Conservation (phyloP, 2,329 filamentous ascomycete species). For the Aureobasidium sp. region DNA sequence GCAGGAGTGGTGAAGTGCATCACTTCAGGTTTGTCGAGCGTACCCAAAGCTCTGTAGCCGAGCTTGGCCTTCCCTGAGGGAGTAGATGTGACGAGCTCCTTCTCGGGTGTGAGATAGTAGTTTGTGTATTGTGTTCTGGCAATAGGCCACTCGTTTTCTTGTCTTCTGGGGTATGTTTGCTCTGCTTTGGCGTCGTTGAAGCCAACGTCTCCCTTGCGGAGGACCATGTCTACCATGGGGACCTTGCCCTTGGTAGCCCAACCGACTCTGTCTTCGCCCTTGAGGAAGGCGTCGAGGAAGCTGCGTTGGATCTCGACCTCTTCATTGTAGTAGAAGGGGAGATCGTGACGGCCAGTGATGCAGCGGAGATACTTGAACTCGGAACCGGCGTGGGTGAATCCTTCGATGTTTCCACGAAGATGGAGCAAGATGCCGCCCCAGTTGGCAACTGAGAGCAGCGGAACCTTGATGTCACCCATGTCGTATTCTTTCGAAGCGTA, state of each 20-base stretch:
- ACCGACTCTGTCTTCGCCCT: slow-evolving; percentile 52
- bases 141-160: slow-evolving; percentile 58
- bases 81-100: slow-evolving; percentile 32
- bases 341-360: slow-evolving; percentile 59
- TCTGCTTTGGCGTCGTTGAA: slow-evolving; percentile 53
- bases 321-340: slow-evolving; percentile 62
- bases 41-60: slow-evolving; percentile 51
- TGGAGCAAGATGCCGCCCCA: slow-evolving; percentile 64
- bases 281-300: slow-evolving; percentile 63
- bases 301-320: slow-evolving; percentile 57
- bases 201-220: slow-evolving; percentile 58
- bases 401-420: slow-evolving; percentile 58
- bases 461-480: slow-evolving; percentile 57
- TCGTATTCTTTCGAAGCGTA: slow-evolving; percentile 57
- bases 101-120: slow-evolving; percentile 47
- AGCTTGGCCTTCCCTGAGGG: slow-evolving; percentile 33
- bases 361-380: slow-evolving; percentile 59
- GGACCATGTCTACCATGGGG: slow-evolving; percentile 49
- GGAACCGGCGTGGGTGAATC: slow-evolving; percentile 54
- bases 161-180: slow-evolving; percentile 43
- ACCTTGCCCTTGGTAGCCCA: slow-evolving; percentile 51
- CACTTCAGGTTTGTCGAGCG: slow-evolving; percentile 43
- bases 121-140: slow-evolving; percentile 54
- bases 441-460: slow-evolving; percentile 57
- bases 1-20: slow-evolving; percentile 50